phyloP scores from a whole-genome alignment of 331 rosid species.

The Dryas integrifolia region DNA sequence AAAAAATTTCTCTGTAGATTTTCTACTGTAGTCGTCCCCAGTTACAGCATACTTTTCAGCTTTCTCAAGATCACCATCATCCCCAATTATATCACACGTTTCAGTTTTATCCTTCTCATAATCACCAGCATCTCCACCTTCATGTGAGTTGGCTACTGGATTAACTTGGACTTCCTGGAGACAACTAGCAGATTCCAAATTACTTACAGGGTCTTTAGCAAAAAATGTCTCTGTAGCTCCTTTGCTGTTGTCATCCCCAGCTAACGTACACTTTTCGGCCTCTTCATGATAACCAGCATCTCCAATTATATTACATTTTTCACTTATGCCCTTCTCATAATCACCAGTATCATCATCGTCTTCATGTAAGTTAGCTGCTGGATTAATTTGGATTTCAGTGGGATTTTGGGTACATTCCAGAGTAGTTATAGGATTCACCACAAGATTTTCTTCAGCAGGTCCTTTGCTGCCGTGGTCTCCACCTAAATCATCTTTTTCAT shows the following conservation, averaged over 20 bases:
- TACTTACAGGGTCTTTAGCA: background rate
- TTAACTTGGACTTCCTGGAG: background rate
- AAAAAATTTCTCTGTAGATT: background rate
- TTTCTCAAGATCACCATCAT: constrained; percentile 14
- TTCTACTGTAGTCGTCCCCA: constrained; percentile 15
- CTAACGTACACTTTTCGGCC: constrained; percentile 4
- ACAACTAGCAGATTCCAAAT: constrained; percentile 3
- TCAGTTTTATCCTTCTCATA: constrained; percentile 13
- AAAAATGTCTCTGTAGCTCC: constrained; percentile 3
- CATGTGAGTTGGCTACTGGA: background rate
- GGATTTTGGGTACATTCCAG: constrained; percentile 24
- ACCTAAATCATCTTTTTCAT: constrained; percentile 30
- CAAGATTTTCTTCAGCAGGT: constrained; percentile 28
- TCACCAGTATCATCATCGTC: constrained; percentile 25
- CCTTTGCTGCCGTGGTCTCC: constrained; percentile 18
- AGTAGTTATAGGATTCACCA: constrained; percentile 20
- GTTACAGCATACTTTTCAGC: background rate
- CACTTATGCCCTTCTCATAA: constrained; percentile 23
- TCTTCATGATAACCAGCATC: constrained; percentile 8
- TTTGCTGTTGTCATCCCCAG: constrained; percentile 18
- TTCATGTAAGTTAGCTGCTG: constrained; percentile 18
- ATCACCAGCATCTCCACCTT: constrained; percentile 4
- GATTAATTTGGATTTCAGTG: constrained; percentile 29
- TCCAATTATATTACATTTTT: constrained; percentile 11
- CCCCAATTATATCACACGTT: constrained; percentile 21